Base-by-base conservation (phyloP, 1,284 basidiomycete genomes). In the Pulveroboletus sp. region DNA sequence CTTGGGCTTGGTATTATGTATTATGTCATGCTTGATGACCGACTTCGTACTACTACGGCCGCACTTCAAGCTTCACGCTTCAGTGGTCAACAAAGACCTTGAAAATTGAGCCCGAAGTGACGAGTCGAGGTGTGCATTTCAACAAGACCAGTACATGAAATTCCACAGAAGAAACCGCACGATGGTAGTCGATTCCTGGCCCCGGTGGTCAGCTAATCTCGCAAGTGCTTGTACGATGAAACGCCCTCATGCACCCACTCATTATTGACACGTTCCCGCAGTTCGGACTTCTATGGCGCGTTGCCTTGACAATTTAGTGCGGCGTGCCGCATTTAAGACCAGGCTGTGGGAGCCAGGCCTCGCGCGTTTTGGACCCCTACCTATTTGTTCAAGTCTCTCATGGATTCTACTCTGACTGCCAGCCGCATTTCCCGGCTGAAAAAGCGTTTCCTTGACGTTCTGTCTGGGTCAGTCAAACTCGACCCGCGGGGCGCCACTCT, bases 371-470 rank as follows among this genome's bases (percentile, higher is more conserved):
- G 5, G 55, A 36, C 49, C 20, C 28, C 39, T 20, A 22, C 26
- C 45, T 22, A 22, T 33, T 38, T 22, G 4, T 20, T 22, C 42
- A n/a, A n/a, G 2, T 24, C 15, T 40, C 14, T 4, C 44, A 63
- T 63, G 65, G 14, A 52, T 26, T 20, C 50, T 39, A 5, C 45
- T 8, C 31, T 7, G n/a, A 33, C 24, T 24, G 17, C 52, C 17
- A 52, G 6, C 10, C 58, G 68, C 28, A 26, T 36, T 24, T n/a
- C 48, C 8, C 47, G 35, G 24, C 46, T 68, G 3, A 58, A 58
- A 35, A 67, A 59, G 24, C 52, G 54, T n/a, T 67, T 69, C n/a
- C 51, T 54, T 17, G 52, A 59, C 45, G 35, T 67, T 2, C 29
- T 71, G 0, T 57, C 57, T n/a, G 68, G 62, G 4, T 58, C 56